Percentiles rank a stretch among this genome's conserved stretches.
Conservation (phyloP, 768 basidiomycete genomes). For the Serendipita vermifera region DNA sequence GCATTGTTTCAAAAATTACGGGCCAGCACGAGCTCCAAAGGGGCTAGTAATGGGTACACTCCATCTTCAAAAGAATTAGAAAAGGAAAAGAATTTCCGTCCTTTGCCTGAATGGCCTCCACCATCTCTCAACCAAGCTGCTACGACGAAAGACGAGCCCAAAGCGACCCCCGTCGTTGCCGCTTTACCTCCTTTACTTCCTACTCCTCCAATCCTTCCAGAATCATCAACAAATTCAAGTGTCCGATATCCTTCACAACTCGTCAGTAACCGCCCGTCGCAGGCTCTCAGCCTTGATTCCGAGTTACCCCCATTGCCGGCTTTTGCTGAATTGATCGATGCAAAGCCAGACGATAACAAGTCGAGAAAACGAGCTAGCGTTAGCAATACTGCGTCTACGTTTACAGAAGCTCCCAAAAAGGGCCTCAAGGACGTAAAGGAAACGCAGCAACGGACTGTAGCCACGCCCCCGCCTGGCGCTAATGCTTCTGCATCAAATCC, state of each 20-base stretch:
- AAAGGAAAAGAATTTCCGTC: conserved; percentile 4
- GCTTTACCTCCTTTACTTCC: too few species aligned
- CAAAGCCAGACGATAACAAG: conserved; percentile 1
- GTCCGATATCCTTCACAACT: too few species aligned
- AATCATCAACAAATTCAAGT: too few species aligned
- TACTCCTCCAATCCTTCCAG: too few species aligned
- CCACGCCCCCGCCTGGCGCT: not conserved
- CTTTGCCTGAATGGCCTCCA: conserved; percentile 4
- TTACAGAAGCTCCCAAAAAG: not conserved
- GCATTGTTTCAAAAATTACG: conserved; percentile 6
- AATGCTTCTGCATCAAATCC: not conserved
- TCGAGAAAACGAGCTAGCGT: not conserved
- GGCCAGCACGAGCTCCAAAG: not conserved
- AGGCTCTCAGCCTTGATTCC: not conserved
- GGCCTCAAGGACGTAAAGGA: not conserved
- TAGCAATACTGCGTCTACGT: not conserved
- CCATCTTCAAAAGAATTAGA: not conserved
- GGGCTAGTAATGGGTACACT: not conserved
- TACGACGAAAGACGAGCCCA: not conserved
- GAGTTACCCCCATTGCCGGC: conserved; percentile 9
- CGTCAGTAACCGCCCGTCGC: not conserved
- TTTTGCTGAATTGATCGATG: not conserved
- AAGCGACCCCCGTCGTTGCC: not conserved
- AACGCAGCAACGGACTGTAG: not conserved
- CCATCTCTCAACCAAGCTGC: not conserved